These are phyloP conservation scores for Pseudogymnoascus sp. DNA, from an alignment of 2,329 filamentous ascomycete genomes.

Conservation along the genomic window DNA sequence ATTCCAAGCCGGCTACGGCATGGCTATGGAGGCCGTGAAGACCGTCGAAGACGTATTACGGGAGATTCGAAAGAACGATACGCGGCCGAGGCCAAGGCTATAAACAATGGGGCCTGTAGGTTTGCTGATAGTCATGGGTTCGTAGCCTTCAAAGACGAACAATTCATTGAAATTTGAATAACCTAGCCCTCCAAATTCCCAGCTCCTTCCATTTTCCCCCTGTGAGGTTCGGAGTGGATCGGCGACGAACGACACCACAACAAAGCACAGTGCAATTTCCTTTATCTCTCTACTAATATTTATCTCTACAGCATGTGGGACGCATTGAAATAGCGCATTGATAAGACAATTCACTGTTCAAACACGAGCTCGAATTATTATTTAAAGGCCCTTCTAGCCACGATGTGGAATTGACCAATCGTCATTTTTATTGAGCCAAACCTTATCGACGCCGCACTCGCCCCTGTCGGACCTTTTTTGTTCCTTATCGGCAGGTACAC, in stretches of 20 bases:
- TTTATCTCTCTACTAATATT: not conserved
- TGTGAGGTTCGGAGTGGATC: not conserved
- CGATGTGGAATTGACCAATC: not conserved
- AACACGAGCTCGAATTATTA: not conserved
- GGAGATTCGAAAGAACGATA: constrained; percentile 10
- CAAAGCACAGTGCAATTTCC: not conserved
- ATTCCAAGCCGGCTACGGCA: constrained; percentile 37
- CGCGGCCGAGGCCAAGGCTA: not conserved
- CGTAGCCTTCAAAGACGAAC: not conserved
- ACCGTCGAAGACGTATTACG: constrained; percentile 25
- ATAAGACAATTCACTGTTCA: not conserved
- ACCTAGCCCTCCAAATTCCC: not conserved
- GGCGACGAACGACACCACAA: not conserved
- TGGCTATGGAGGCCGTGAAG: constrained; percentile 33
- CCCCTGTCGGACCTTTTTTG: not conserved
- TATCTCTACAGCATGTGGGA: not conserved
- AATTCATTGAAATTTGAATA: constrained; percentile 1
- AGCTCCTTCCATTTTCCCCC: not conserved
- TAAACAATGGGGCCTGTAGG: not conserved
- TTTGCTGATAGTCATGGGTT: not conserved
- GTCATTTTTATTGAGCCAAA: not conserved
- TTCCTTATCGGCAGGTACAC: not conserved
- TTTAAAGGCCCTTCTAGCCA: not conserved
- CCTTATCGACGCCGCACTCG: not conserved
- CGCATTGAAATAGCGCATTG: not conserved